Conservation (phyloP, 768 basidiomycete genomes). For the Omphalotus guepiniiformis region DNA sequence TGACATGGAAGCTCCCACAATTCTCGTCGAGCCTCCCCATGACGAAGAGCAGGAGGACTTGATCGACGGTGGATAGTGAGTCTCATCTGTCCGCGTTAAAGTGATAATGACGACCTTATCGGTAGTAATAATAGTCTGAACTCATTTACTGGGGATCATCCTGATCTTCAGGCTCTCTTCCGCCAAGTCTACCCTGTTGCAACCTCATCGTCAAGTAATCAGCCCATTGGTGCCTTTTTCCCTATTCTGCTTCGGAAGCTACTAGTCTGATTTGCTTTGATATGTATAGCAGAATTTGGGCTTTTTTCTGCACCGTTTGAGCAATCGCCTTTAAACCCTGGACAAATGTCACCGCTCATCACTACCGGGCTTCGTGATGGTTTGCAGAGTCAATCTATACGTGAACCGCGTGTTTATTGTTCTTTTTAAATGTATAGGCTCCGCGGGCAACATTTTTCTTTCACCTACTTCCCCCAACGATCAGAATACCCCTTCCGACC, state of each 20-base stretch:
- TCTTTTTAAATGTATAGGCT: not conserved
- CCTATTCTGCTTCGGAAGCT: too few species aligned
- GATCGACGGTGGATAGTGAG: constrained; percentile 6
- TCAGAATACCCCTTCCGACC: constrained; percentile 4
- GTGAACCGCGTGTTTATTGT: not conserved
- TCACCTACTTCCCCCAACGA: constrained; percentile 6
- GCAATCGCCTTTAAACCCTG: not conserved
- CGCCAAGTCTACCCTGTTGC: not conserved
- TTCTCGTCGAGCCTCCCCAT: constrained; percentile 2
- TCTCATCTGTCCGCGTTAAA: not conserved
- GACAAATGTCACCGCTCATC: constrained; percentile 1
- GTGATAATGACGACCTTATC: constrained; percentile 2
- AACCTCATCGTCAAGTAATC: not conserved
- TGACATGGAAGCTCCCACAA: constrained; percentile 7
- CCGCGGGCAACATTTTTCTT: constrained; percentile 4
- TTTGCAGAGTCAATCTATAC: not conserved
- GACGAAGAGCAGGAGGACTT: constrained; percentile 8
- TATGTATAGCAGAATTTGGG: not conserved
- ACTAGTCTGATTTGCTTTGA: too few species aligned
- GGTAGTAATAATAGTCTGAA: too few species aligned
- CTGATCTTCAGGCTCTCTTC: constrained; percentile 2
- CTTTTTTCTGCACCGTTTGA: not conserved
- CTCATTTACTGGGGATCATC: not conserved
- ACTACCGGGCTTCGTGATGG: constrained; percentile 4
- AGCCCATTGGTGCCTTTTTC: not conserved